These are phyloP conservation scores for Verticillium nonalfalfae DNA, from an alignment of 2,329 filamentous ascomycete genomes.

Conservation along the genomic window DNA sequence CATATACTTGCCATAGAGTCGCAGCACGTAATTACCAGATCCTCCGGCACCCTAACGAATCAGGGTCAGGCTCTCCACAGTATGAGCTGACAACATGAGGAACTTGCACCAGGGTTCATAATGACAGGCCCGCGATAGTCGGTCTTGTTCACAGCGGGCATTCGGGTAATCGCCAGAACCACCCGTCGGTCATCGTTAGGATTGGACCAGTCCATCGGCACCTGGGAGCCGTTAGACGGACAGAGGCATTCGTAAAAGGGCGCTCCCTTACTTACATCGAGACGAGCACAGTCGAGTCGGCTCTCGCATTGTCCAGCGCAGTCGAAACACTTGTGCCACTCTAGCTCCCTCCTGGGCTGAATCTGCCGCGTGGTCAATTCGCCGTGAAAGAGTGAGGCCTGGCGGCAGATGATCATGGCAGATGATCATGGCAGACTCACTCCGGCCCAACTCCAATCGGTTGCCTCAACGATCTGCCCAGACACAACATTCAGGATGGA, in stretches of 20 bases:
- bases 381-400: no score
- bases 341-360: slow-evolving; percentile 18
- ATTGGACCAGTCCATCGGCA: slow-evolving; percentile 27
- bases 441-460: no score
- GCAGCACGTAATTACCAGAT: slow-evolving; percentile 31
- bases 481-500: no score
- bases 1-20: slow-evolving; percentile 20
- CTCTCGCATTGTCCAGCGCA: slow-evolving; percentile 5
- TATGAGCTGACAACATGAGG: background rate
- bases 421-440: no score
- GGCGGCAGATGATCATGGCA: no score
- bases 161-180: slow-evolving; percentile 22
- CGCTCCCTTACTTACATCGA: slow-evolving; percentile 18
- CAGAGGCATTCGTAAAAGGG: background rate
- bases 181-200: slow-evolving; percentile 20
- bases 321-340: slow-evolving; percentile 23
- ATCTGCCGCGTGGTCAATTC: slow-evolving; percentile 22
- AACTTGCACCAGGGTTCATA: slow-evolving; percentile 25
- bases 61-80: background rate
- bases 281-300: slow-evolving; percentile 23
- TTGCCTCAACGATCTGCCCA: no score
- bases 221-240: slow-evolving; percentile 14
- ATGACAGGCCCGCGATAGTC: slow-evolving; percentile 22
- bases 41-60: slow-evolving; percentile 37
- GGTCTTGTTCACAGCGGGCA: slow-evolving; percentile 21